Evolutionary conservation across 129 eudicot species (phyloP).

Genomic region (Flaveria bidentis): DNA sequence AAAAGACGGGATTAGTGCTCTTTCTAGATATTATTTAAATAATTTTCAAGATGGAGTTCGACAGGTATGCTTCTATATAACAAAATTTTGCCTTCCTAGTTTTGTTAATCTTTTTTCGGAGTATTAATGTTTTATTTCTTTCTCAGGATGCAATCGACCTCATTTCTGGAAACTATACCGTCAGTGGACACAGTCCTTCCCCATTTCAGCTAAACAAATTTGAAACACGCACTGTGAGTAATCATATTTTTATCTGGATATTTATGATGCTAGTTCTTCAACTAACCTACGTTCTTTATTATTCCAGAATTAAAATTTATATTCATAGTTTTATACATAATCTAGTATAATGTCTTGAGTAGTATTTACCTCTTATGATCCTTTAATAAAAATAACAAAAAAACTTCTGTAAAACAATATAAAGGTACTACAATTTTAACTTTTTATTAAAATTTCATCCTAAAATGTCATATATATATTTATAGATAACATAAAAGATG

Average conservation of each 20-base stretch:
- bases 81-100: background rate
- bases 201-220: conserved; percentile 61
- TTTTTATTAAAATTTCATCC: background rate
- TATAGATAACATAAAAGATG: background rate
- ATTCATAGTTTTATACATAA: background rate
- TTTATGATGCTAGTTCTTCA: background rate
- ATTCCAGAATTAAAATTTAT: background rate
- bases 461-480: background rate
- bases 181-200: conserved; percentile 62
- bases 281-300: conserved; percentile 1
- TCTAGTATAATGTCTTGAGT: background rate
- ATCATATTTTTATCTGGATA: conserved; percentile 1
- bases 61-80: conserved; percentile 61
- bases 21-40: conserved; percentile 88
- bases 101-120: background rate
- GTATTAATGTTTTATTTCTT: background rate
- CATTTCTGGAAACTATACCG: conserved; percentile 74
- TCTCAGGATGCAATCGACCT: conserved; percentile 97
- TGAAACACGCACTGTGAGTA: conserved; percentile 72
- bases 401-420: background rate
- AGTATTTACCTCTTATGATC: background rate
- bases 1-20: conserved; percentile 86
- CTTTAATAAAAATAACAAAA: background rate
- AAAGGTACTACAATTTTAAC: background rate
- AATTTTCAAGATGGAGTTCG: conserved; percentile 92